phyloP scores from a whole-genome alignment of 257 asterid genomes.

The Solanum verrucosum region DNA sequence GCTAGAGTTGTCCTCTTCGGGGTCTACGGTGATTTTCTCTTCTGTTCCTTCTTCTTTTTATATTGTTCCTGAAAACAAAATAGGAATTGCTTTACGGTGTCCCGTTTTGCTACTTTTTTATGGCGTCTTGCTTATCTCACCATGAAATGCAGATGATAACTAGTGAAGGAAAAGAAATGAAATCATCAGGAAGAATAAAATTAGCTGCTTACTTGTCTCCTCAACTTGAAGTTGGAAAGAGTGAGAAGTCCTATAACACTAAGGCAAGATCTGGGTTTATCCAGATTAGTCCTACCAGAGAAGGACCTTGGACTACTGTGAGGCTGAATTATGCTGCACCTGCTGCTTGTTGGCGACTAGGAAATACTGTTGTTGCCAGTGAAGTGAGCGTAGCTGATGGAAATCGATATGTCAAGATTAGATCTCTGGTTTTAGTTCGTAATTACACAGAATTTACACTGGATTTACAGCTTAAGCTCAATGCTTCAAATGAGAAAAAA shows the following conservation, averaged over 20 bases:
- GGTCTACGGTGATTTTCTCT: slow-evolving; percentile 42
- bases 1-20: slow-evolving; percentile 57
- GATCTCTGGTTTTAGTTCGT: slow-evolving; percentile 84
- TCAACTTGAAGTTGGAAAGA: slow-evolving; percentile 27
- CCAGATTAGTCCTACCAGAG: slow-evolving; percentile 76
- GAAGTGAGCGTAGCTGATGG: slow-evolving; percentile 74
- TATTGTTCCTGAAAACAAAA: background rate
- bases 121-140: slow-evolving; percentile 1
- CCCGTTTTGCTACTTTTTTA: background rate
- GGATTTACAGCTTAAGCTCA: slow-evolving; percentile 57
- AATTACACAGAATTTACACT: slow-evolving; percentile 61
- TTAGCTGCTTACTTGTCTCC: slow-evolving; percentile 55
- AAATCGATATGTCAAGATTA: slow-evolving; percentile 60
- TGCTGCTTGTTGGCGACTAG: slow-evolving; percentile 86
- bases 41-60: slow-evolving; percentile 1
- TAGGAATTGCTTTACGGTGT: background rate
- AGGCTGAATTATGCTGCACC: slow-evolving; percentile 90
- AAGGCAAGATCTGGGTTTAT: slow-evolving; percentile 47
- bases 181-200: slow-evolving; percentile 47
- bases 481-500: slow-evolving; percentile 26
- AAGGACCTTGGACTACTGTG: slow-evolving; percentile 91
- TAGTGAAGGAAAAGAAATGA: slow-evolving; percentile 8
- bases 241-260: slow-evolving; percentile 23
- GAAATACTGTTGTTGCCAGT: slow-evolving; percentile 79
- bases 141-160: slow-evolving; percentile 33